These are phyloP conservation scores for Breviolum minutum DNA, from an alignment of 73 alveolate genomes.

Conservation along the genomic window DNA sequence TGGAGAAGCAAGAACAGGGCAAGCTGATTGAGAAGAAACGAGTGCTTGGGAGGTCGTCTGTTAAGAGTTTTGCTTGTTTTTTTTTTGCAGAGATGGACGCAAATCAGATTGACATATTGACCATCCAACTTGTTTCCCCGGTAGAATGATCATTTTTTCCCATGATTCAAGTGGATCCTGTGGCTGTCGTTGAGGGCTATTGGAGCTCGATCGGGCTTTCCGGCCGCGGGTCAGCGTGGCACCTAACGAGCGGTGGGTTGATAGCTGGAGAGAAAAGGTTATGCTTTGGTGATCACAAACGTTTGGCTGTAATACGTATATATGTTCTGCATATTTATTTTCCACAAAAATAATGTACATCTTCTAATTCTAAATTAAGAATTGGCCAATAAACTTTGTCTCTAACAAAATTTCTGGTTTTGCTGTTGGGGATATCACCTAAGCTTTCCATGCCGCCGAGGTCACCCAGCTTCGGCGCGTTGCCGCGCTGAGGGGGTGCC, in stretches of 20 bases:
- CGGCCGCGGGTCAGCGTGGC: neutral
- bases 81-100: too few relatives aligned
- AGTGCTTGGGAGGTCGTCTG: slow-evolving; percentile 6
- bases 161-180: neutral
- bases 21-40: slow-evolving; percentile 51
- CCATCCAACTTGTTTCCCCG: neutral
- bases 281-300: neutral
- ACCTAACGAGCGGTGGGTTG: neutral
- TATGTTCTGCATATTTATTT: too few relatives aligned
- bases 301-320: too few relatives aligned
- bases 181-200: slow-evolving; percentile 1
- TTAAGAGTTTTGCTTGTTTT: too few relatives aligned
- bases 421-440: neutral
- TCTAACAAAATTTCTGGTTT: neutral
- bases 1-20: slow-evolving; percentile 85
- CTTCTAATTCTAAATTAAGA: neutral
- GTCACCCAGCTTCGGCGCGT: neutral
- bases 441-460: neutral
- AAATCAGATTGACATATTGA: too few relatives aligned
- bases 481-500: neutral
- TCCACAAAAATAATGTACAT: too few relatives aligned
- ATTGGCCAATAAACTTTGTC: neutral
- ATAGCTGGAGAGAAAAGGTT: neutral
- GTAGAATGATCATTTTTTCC: too few relatives aligned
- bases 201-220: slow-evolving; percentile 42